Evolutionary conservation across 768 basidiomycete genomes (phyloP).

Genomic region (Suillus fuscotomentosus): DNA sequence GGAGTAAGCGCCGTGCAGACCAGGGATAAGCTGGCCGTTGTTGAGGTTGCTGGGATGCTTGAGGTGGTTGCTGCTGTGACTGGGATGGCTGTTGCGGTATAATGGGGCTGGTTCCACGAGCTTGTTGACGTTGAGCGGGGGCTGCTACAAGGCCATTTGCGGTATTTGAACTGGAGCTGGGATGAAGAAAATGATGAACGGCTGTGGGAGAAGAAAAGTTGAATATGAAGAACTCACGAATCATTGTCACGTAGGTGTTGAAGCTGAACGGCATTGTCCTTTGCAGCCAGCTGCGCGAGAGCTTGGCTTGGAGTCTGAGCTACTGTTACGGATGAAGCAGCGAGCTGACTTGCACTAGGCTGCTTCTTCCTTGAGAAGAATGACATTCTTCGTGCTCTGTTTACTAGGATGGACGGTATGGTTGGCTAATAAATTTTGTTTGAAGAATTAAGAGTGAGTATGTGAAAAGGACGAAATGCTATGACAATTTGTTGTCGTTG

Average conservation of each 20-base stretch:
- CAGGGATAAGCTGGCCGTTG: constrained; percentile 76
- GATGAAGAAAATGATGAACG: neutral
- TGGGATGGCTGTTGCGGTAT: constrained; percentile 25
- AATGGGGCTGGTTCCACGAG: constrained; percentile 33
- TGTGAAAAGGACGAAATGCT: neutral
- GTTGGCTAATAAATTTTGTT: constrained; percentile 32
- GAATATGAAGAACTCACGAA: constrained; percentile 31
- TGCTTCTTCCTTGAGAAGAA: constrained; percentile 92
- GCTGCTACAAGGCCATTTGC: constrained; percentile 18
- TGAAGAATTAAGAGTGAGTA: constrained; percentile 5
- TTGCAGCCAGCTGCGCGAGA: constrained; percentile 52
- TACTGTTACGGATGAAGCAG: constrained; percentile 49
- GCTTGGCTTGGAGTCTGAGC: constrained; percentile 68
- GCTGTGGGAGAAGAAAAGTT: neutral
- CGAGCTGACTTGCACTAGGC: constrained; percentile 45
- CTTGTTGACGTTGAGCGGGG: constrained; percentile 34
- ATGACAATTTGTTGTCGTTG: neutral
- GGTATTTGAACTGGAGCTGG: constrained; percentile 17
- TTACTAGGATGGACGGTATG: constrained; percentile 68
- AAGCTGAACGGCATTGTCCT: constrained; percentile 26
- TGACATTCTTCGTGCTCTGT: constrained; percentile 78
- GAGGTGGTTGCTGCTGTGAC: constrained; percentile 29
- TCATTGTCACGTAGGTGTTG: constrained; percentile 24
- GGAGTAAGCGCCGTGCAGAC: constrained; percentile 70
- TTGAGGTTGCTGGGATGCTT: constrained; percentile 29